Percentiles rank a stretch among this genome's conserved stretches.
Evolutionary conservation across 345 rosid species (phyloP).

Genomic region (Brassica incana): DNA sequence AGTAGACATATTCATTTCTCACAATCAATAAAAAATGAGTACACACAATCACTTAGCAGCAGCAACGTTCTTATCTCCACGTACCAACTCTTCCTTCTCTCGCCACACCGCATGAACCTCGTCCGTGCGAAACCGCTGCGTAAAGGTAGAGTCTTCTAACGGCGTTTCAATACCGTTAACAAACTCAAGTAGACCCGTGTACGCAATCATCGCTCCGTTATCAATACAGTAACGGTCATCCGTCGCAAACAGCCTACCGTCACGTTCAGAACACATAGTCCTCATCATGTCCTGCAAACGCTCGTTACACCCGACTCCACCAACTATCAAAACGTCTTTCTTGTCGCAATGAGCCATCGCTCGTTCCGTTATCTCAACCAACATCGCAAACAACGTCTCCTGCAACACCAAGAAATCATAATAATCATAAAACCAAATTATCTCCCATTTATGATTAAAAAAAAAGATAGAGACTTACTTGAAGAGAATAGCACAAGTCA

Average conservation of each 20-base stretch:
- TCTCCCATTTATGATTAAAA: neutral
- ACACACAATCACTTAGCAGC: neutral
- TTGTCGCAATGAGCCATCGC: constrained; percentile 98
- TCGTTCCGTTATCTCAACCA: constrained; percentile 92
- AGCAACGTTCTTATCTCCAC: neutral
- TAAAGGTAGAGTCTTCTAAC: constrained; percentile 80
- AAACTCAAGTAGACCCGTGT: constrained; percentile 80
- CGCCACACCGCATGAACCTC: constrained; percentile 95
- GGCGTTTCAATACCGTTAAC: constrained; percentile 71
- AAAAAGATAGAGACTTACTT: constrained; percentile 47
- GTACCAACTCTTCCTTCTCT: constrained; percentile 47
- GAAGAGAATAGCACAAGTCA: constrained; percentile 91
- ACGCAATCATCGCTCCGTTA: constrained; percentile 99
- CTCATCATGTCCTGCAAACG: constrained; percentile 96
- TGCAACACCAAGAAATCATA: constrained; percentile 27
- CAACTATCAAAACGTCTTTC: constrained; percentile 89
- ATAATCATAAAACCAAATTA: neutral
- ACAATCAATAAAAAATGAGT: neutral
- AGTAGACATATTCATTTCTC: neutral
- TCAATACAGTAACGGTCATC: constrained; percentile 91
- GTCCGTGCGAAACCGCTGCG: constrained; percentile 88
- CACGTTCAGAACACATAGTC: constrained; percentile 88
- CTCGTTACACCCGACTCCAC: constrained; percentile 95
- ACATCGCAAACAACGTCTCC: constrained; percentile 93
- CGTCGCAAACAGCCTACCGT: constrained; percentile 78